phyloP scores from a whole-genome alignment of 2,329 filamentous ascomycete species.

The Teratosphaeria zuluensis region DNA sequence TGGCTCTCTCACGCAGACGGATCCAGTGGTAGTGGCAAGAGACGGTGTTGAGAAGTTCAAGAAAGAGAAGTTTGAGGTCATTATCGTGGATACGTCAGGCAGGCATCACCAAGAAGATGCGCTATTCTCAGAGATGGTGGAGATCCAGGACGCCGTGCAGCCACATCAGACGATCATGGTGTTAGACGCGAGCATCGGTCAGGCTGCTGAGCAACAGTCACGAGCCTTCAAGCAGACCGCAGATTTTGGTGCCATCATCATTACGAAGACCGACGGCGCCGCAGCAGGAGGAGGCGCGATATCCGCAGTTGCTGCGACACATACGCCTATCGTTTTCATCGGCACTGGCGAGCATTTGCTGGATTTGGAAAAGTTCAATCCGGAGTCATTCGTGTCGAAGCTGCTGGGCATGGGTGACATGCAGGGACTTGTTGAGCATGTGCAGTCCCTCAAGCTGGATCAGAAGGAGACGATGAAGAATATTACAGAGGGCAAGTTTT shows the following conservation, averaged over 20 bases:
- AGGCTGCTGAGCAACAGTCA: constrained; percentile 87
- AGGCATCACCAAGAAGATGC: constrained; percentile 91
- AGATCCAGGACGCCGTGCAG: constrained; percentile 82
- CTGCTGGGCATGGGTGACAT: constrained; percentile 96
- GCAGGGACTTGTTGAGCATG: constrained; percentile 87
- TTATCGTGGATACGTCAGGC: constrained; percentile 96
- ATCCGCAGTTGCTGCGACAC: constrained; percentile 89
- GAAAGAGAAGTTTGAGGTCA: constrained; percentile 95
- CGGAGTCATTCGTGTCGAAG: constrained; percentile 87
- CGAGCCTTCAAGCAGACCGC: constrained; percentile 96
- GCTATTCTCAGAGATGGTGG: constrained; percentile 93
- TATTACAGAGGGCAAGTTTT: constrained; percentile 93
- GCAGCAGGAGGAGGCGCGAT: constrained; percentile 95
- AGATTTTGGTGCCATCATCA: constrained; percentile 96
- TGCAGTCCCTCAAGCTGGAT: constrained; percentile 88
- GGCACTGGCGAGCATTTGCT: constrained; percentile 97
- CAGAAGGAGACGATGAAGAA: constrained; percentile 99
- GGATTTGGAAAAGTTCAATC: constrained; percentile 85
- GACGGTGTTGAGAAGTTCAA: constrained; percentile 98
- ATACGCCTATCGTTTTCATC: constrained; percentile 95
- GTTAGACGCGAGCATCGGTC: constrained; percentile 89
- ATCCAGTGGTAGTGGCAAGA: constrained; percentile 84
- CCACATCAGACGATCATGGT: constrained; percentile 99
- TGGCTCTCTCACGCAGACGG: constrained; percentile 89
- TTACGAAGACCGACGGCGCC: constrained; percentile 96